phyloP scores from a whole-genome alignment of 2,329 filamentous ascomycete genomes.

The Aspergillus sp. region DNA sequence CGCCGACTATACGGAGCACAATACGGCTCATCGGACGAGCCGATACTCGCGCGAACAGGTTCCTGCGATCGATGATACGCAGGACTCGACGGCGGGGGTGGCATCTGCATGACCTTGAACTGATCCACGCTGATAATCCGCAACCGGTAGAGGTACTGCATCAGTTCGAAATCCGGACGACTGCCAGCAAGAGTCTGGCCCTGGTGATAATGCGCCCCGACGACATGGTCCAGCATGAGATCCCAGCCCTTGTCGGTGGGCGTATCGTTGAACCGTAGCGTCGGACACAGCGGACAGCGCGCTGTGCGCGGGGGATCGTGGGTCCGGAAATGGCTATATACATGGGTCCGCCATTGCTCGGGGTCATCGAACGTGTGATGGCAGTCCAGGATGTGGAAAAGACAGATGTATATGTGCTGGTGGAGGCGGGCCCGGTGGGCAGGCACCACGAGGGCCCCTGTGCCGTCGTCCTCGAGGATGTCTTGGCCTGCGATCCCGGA shows the following conservation, averaged over 20 bases:
- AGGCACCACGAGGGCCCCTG: conserved; percentile 30
- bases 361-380: conserved; percentile 39
- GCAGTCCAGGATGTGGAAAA: conserved; percentile 49
- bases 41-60: conserved; percentile 35
- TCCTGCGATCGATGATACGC: conserved; percentile 40
- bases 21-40: conserved; percentile 41
- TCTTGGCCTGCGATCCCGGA: conserved; percentile 22
- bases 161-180: conserved; percentile 44
- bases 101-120: conserved; percentile 45
- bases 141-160: conserved; percentile 45
- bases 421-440: conserved; percentile 9
- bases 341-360: conserved; percentile 44
- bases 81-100: conserved; percentile 36
- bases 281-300: conserved; percentile 45
- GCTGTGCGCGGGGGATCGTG: conserved; percentile 41
- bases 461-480: conserved; percentile 29
- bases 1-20: conserved; percentile 40
- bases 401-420: conserved; percentile 33
- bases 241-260: conserved; percentile 39
- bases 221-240: conserved; percentile 44
- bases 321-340: conserved; percentile 46
- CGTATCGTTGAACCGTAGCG: conserved; percentile 20
- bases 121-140: conserved; percentile 45
- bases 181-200: conserved; percentile 43
- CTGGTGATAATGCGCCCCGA: conserved; percentile 39